These are phyloP conservation scores for Fraxinus floribunda DNA, from an alignment of 305 asterid species.

Conservation along the genomic window DNA sequence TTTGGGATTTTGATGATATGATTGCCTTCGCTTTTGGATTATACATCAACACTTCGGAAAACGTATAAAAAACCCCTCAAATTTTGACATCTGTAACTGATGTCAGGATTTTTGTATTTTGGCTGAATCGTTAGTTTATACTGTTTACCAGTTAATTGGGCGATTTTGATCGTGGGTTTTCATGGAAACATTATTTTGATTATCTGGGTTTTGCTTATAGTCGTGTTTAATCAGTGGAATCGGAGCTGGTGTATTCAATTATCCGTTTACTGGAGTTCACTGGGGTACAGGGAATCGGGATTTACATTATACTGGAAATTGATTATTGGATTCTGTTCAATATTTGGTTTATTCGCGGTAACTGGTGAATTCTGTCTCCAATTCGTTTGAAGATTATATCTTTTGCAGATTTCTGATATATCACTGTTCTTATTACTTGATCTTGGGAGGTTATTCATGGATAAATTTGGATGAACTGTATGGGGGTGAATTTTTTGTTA, in stretches of 20 bases:
- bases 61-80: neutral
- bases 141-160: neutral
- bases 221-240: neutral
- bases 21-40: neutral
- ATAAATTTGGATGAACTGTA: neutral
- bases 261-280: neutral
- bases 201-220: neutral
- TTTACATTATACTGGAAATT: neutral
- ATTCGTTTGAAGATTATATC: neutral
- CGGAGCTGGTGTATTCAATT: neutral
- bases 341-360: neutral
- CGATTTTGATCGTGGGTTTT: neutral
- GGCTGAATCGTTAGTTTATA: neutral
- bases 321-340: neutral
- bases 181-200: neutral
- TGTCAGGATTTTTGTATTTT: neutral
- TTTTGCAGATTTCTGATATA: constrained; percentile 3
- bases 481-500: neutral
- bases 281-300: neutral
- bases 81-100: neutral
- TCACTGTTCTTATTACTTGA: neutral
- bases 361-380: neutral
- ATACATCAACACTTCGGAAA: neutral
- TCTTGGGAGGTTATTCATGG: neutral
- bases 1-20: neutral